Evolutionary conservation across 805 yeast genomes (phyloP), one percentile per base, ranked within the genome.

Genomic region (Ogataea philodendri): DNA sequence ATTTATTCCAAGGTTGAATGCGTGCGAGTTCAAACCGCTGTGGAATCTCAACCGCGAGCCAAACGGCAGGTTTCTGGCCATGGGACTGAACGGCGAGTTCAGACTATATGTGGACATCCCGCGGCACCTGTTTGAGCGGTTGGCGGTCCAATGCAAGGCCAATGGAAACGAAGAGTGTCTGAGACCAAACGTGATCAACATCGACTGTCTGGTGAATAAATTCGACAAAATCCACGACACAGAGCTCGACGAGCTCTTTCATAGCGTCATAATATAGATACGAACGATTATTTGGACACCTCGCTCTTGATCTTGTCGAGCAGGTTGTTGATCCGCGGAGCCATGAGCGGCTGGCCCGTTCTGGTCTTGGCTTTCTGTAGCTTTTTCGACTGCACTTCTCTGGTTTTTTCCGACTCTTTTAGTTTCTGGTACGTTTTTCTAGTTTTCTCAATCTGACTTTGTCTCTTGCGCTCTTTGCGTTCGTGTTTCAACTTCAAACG

Each of bases 321-420:
- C 27, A 89, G 65, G 48, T 78, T 75, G 37, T 77, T 81, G 39
- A 89, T 85, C 59, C 94, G 75, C 10, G 96, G 94, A 0, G 87
- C 96, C 90, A 89, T 85, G 28, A 76, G 61, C 2, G 97, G 97
- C 58, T 89, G 97, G 0, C 97, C 97, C 3, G 65, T 55, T 49
- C 69, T 68, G 1, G 95, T 89, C 43, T 67, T 78, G 6, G 63
- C 48, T 39, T 71, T 67, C 7, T 68, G 62, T 33, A 80, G 48
- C 15, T 51, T 56, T 23, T 51, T 50, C 18, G 70, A 65, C 47
- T 70, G 72, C 21, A 49, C 63, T 54, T 65, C 72, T 49, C 72
- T 62, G 26, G 52, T 65, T 52, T 59, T 68, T 41, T 65, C 75
- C 52, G 57, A 56, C 48, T 52, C 61, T 26, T 66, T 65, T 41